Evolutionary conservation across 2,329 filamentous ascomycete genomes (phyloP), one percentile per base, ranked within the genome.

Genomic region (Ophiosphaerella narmari): DNA sequence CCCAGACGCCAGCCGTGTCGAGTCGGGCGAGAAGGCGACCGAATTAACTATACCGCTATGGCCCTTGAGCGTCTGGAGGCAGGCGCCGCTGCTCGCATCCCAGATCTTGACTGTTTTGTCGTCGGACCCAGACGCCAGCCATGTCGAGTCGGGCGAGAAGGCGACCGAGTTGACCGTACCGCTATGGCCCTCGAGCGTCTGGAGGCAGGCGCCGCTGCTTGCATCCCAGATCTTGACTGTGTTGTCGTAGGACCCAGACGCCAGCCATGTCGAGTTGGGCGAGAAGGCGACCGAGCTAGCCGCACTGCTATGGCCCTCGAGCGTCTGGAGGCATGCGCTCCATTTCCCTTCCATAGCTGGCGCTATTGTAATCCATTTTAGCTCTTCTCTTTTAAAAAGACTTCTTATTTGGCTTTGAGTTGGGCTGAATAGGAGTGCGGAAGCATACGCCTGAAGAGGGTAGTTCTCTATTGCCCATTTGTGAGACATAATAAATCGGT

Each of bases 371-470:
- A 62, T 49, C 24, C 39, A 37, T 23, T 53, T 16, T 29, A 43
- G 56, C 44, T 57, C 55, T 55, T 62, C 55, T 12, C 54, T 18
- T 36, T 52, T 26, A 18, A 59, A 59, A 1, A 50, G 41, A 7
- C 29, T 23, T 35, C 56, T 56, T 2, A 62, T 52, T 14, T 50
- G 9, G 32, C 60, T 65, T 9, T 34, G 7, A 13, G 37, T 40
- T 36, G 57, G 62, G 46, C 60, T 59, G 36, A 59, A 64, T 35
- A 63, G 24, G 0, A 68, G 55, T 6, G 55, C 59, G 31, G 63
- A 60, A 31, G 43, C 49, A 47, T 67, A 67, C 45, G 44, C n/a
- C 32, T 69, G 63, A 13, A 68, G 54, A 44, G 62, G 61, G 16
- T 14, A 49, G 29, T 36, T 51, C 48, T 60, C 57, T 24, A 65